Base-by-base conservation (phyloP, 768 basidiomycete species). In the Auricularia heimuer region DNA sequence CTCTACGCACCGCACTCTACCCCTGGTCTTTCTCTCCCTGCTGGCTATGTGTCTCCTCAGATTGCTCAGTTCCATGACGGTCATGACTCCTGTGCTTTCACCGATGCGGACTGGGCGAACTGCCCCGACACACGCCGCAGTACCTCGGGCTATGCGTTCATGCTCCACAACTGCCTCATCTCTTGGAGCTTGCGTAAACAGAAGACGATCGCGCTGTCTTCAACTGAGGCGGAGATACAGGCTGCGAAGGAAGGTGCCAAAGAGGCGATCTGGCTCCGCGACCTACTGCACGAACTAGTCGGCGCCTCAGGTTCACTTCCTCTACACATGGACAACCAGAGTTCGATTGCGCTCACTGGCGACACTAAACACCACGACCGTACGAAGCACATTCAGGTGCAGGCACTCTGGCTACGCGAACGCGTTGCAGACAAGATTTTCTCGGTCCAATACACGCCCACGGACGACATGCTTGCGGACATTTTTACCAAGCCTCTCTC, bases 351-450 rank as follows among this genome's bases (percentile, higher is more conserved):
- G 42, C 18, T 66, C 33, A 36, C 54, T 10, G 65, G 65, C 18
- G 70, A 74, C n/a, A 71, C 70, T 11, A 71, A 71, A 47, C 75
- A 74, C 64, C 66, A 75, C 58, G 67, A 71, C 63, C 65, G 72
- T 34, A 51, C 66, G 3, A 62, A 74, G 63, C 73, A 74, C 65
- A 10, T 44, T 44, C 8, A 10, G 11, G 18, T 44, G 24, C 24
- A 29, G 24, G 24, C 24, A 29, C 24, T 29, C 24, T 29, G 24
- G 24, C 24, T 29, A 29, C 66, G 69, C 4, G 68, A 73, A 33
- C 47, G 62, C 29, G 66, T 73, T 29, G 36, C 66, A 33, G 45
- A 65, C 16, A 67, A 68, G 14, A n/a, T 37, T 6, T 45, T 72
- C 61, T 1, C n/a, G 1, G 63, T 73, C 42, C 24, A 11, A 6